A percentile compares a stretch with the other conserved stretches of the same genome.
phyloP scores from a whole-genome alignment of 2,329 filamentous ascomycete species.

The Myriangium duriaei region DNA sequence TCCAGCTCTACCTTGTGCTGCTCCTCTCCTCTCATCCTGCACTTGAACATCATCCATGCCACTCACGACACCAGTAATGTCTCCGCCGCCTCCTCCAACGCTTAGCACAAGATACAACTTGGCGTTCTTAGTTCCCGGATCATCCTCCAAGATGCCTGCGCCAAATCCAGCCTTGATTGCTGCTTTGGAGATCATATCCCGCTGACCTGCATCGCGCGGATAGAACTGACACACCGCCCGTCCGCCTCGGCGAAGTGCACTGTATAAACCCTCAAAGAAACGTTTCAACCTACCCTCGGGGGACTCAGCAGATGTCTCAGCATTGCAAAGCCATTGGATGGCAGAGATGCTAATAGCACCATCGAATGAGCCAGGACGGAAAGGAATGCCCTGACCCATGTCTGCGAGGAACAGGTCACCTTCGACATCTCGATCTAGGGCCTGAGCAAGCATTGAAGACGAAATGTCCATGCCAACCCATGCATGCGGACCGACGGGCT shows the following conservation, averaged over 20 bases:
- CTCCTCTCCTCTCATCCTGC: slow-evolving; percentile 51
- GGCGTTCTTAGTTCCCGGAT: slow-evolving; percentile 88
- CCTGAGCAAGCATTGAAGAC: slow-evolving; percentile 91
- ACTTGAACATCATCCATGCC: slow-evolving; percentile 79
- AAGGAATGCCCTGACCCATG: slow-evolving; percentile 90
- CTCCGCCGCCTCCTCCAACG: slow-evolving; percentile 51
- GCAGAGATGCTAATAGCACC: slow-evolving; percentile 90
- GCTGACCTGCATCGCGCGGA: slow-evolving; percentile 85
- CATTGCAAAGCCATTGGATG: slow-evolving; percentile 98
- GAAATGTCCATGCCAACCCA: slow-evolving; percentile 98
- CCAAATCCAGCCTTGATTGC: slow-evolving; percentile 92
- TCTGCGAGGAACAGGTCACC: slow-evolving; percentile 91
- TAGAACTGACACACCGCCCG: slow-evolving; percentile 91
- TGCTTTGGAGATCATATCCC: slow-evolving; percentile 80
- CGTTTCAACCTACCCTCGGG: slow-evolving; percentile 64
- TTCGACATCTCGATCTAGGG: slow-evolving; percentile 80
- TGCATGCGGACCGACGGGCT: slow-evolving; percentile 67
- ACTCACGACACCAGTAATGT: slow-evolving; percentile 81
- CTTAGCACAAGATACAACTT: slow-evolving; percentile 95
- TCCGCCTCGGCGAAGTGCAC: slow-evolving; percentile 68
- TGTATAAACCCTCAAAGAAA: slow-evolving; percentile 91
- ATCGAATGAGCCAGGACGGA: slow-evolving; percentile 83
- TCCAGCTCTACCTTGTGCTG: slow-evolving; percentile 28
- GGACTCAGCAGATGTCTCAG: slow-evolving; percentile 73
- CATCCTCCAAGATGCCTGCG: slow-evolving; percentile 87